Conservation (phyloP, 352 stramenopile genomes). For the Pseudoperonospora humuli region DNA sequence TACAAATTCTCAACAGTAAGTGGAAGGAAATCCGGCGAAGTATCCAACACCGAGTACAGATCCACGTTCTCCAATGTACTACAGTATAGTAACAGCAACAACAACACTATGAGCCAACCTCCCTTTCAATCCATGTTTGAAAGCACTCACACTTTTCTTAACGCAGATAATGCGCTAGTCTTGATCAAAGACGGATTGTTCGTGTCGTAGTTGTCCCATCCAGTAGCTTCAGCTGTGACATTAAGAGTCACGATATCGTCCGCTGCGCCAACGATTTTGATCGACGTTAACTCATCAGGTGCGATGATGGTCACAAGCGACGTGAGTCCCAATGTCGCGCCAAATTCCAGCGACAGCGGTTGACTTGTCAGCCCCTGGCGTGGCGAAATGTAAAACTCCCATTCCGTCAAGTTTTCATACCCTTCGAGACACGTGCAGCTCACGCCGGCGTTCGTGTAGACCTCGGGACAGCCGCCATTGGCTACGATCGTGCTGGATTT, state of each 20-base stretch:
- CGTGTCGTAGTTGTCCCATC: conserved; percentile 31
- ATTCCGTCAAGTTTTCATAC: conserved; percentile 31
- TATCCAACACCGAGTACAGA: no score
- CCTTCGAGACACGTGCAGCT: conserved; percentile 51
- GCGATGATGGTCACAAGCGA: conserved; percentile 44
- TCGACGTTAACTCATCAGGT: conserved; percentile 21
- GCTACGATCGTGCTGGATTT: conserved; percentile 29
- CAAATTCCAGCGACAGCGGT: conserved; percentile 30
- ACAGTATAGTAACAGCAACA: no score
- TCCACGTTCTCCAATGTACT: no score
- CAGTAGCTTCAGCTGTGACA: conserved; percentile 33
- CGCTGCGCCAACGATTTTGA: conserved; percentile 30
- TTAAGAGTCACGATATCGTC: conserved; percentile 24
- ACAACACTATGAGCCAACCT: no score
- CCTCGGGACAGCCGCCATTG: conserved; percentile 38
- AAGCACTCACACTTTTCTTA: no score
- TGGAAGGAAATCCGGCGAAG: no score
- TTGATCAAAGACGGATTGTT: conserved; percentile 28
- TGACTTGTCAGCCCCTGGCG: conserved; percentile 17
- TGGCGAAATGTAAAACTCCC: conserved; percentile 33
- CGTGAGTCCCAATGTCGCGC: conserved; percentile 30
- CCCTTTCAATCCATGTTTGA: no score
- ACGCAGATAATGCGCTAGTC: no score
- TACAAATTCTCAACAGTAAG: no score
- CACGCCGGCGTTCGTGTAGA: conserved; percentile 37